Evolutionary conservation across 805 yeast genomes (phyloP), one percentile per base, ranked within the genome.

Genomic region (Lachancea waltii): DNA sequence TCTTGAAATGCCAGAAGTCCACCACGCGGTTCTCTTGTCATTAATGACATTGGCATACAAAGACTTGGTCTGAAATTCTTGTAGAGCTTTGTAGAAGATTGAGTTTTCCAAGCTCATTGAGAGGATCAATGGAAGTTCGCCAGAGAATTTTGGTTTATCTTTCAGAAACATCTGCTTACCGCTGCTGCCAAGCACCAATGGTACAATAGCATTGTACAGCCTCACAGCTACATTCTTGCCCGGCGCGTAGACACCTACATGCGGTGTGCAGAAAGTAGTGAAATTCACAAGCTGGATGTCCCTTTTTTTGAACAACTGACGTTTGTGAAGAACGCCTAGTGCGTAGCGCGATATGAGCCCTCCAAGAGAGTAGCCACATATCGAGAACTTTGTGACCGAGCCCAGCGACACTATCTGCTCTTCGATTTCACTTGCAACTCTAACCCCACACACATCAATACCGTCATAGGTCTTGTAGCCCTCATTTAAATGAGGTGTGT

Each of bases 401-500:
- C 58, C 46, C 44, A 45, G 18, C 22, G 16, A 26, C 23, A 49
- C 46, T 14, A 75, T 62, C 49, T 68, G 67, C 1, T 43, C 47
- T 14, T 64, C 56, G 34, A 86, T 77, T 58, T 86, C 95, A 37
- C 71, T 71, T 1, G 82, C 77, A 6, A 84, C 81, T 16, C 94
- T 65, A 35, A 77, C 67, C 1, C 95, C 95, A 53, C 92, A 85
- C 19, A 85, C 77, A 47, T 85, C 95, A 16, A 85, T 77, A 2
- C 95, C 95, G 53, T 86, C 95, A 49, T 85, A 80, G 2, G 95
- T 86, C 51, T 74, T 73, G 54, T 77, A 83, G 5, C 89, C 90
- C 39, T 75, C 71, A 51, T 80, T 83, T 14, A 81, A 67, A 21
- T 69, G 70, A 0, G 85, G 33, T 43, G 48, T 14, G 49, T 48